phyloP scores from a whole-genome alignment of 306 rosid genomes.

The Medicago arabica region DNA sequence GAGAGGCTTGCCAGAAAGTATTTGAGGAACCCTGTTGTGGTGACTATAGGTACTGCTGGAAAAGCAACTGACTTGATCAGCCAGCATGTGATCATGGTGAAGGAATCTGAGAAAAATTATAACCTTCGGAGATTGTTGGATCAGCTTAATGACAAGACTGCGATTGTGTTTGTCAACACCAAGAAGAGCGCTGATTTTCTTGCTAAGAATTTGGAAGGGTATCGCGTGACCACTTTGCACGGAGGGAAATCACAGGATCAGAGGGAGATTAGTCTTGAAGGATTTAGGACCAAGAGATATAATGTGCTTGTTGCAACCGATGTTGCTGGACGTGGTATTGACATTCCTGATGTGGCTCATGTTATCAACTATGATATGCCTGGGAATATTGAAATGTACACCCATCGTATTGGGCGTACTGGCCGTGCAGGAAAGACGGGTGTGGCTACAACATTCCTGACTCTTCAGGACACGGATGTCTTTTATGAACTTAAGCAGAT shows the following conservation, averaged over 20 bases:
- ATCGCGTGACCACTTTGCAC: constrained; percentile 84
- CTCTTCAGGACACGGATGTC: constrained; percentile 78
- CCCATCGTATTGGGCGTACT: constrained; percentile 89
- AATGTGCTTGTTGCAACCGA: constrained; percentile 93
- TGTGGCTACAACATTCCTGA: constrained; percentile 80
- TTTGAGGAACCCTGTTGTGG: constrained; percentile 89
- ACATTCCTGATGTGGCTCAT: constrained; percentile 93
- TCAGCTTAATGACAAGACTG: constrained; percentile 57
- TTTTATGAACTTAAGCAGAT: constrained; percentile 94
- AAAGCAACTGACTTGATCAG: constrained; percentile 82
- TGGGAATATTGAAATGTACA: constrained; percentile 85
- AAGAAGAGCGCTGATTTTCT: constrained; percentile 53
- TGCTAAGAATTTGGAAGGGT: constrained; percentile 59
- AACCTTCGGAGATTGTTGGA: constrained; percentile 54
- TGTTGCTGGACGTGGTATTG: constrained; percentile 97
- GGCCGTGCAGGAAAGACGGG: constrained; percentile 97
- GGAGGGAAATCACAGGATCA: constrained; percentile 95
- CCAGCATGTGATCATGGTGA: constrained; percentile 74
- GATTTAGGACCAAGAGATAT: constrained; percentile 84
- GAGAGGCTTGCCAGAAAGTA: constrained; percentile 90
- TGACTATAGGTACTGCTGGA: constrained; percentile 90
- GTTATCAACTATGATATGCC: constrained; percentile 93
- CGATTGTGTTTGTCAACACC: constrained; percentile 56
- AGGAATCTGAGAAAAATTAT: constrained; percentile 52
- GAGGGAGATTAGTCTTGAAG: constrained; percentile 89